Evolutionary conservation across 192 early-diverging fungal species (phyloP), one percentile per base, ranked within the genome.

Genomic region (Pilobolus umbonatus): DNA sequence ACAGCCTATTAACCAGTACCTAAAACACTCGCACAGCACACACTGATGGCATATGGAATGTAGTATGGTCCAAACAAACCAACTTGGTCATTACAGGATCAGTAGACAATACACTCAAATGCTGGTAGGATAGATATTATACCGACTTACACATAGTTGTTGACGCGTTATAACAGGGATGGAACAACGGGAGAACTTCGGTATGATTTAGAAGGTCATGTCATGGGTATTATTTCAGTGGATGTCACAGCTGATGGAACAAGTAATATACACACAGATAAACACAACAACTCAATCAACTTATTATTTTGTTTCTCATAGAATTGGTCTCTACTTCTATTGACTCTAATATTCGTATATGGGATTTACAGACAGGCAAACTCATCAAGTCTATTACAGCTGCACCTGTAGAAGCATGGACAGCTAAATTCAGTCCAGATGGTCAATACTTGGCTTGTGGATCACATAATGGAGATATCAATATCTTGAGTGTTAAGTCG

Each of bases 41-140:
- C 58, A 81, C 77, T 32, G 90, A 89, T 63, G 87, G 84, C 49
- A 88, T 94, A 56, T 94, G 91, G 91, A 65, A 79, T 44, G 85
- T 88, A 5, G 79, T 82, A n/a, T 94, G 91, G 90, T 78, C 83
- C 21, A 75, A 72, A 29, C 67, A 78, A 42, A 75, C 80, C 8
- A 79, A 88, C 64, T 60, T 75, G 38, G 85, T 94, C 11, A 62
- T 87, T 17, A 87, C 91, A 30, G 89, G 88, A 12, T 89, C 88
- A 30, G 78, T 86, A 6, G 91, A 94, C 53, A 82, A 84, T 38
- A 84, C 85, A 11, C 78, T 92, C 57, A 91, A 88, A 65, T 72
- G 86, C 63, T 94, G 91, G 90, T 88, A 72, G 25, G 78, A 28
- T 29, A 17, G 11, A 29, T 3, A 3, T 30, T 29, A 11, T 28